Percentiles rank a stretch among this genome's conserved stretches.
Conservation (phyloP, 768 basidiomycete genomes). For the Leucosporidium yakuticum region DNA sequence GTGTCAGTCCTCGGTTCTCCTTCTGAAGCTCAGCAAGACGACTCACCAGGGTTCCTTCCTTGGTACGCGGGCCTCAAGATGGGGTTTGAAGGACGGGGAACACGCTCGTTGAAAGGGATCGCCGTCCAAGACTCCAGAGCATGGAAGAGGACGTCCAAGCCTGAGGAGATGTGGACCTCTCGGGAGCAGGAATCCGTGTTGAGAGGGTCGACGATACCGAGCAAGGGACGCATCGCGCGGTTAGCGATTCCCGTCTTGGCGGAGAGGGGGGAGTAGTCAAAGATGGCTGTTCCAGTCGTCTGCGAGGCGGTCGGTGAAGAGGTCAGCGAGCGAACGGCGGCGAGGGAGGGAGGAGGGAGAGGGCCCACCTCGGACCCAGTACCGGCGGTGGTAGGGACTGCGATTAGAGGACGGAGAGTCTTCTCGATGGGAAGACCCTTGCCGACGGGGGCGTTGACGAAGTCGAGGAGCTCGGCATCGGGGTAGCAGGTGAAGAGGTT, state of each 20-base stretch:
- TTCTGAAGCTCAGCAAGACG: not conserved
- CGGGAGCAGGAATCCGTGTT: conserved; percentile 77
- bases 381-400: conserved; percentile 68
- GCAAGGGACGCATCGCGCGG: conserved; percentile 78
- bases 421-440: conserved; percentile 73
- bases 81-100: conserved; percentile 82
- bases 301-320: conserved; percentile 52
- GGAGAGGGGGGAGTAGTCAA: conserved; percentile 77
- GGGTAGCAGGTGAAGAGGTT: conserved; percentile 91
- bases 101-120: conserved; percentile 87
- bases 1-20: not conserved
- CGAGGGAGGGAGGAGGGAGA: not conserved
- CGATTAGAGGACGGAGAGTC: conserved; percentile 65
- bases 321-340: conserved; percentile 18
- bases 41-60: conserved; percentile 64
- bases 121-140: conserved; percentile 69
- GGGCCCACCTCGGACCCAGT: conserved; percentile 53
- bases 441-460: conserved; percentile 92
- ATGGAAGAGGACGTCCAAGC: conserved; percentile 91
- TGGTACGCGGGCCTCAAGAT: conserved; percentile 87
- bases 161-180: conserved; percentile 89
- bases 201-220: conserved; percentile 78
- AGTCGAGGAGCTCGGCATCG: conserved; percentile 87
- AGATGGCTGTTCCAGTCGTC: conserved; percentile 89
- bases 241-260: conserved; percentile 73